Evolutionary conservation across 495 filamentous ascomycete species (phyloP).

Genomic region (Neurospora sp.): DNA sequence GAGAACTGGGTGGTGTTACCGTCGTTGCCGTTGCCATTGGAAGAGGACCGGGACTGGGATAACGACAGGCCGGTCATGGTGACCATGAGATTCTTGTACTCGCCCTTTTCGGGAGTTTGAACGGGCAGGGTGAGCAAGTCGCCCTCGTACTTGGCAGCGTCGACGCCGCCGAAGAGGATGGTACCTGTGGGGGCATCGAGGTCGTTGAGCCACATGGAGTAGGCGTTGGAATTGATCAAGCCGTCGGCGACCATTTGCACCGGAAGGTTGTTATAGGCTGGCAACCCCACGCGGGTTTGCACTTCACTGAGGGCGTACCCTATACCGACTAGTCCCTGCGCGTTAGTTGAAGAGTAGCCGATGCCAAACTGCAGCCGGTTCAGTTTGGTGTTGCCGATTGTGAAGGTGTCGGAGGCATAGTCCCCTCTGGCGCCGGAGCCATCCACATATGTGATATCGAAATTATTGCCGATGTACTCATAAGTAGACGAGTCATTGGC

Average conservation of each 20-base stretch:
- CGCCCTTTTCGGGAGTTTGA: slow-evolving; percentile 39
- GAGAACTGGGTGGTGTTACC: slow-evolving; percentile 14
- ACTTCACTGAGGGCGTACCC: slow-evolving; percentile 82
- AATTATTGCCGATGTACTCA: slow-evolving; percentile 61
- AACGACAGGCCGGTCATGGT: slow-evolving; percentile 52
- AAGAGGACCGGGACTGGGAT: not conserved
- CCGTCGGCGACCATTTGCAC: slow-evolving; percentile 59
- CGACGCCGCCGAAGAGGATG: slow-evolving; percentile 87
- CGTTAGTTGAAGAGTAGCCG: slow-evolving; percentile 61
- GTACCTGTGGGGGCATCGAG: slow-evolving; percentile 63
- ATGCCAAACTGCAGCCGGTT: slow-evolving; percentile 74
- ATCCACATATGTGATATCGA: slow-evolving; percentile 90
- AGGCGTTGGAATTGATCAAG: slow-evolving; percentile 69
- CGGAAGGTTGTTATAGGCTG: slow-evolving; percentile 70
- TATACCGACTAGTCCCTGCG: slow-evolving; percentile 80
- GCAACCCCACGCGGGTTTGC: slow-evolving; percentile 48
- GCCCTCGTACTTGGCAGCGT: slow-evolving; percentile 68
- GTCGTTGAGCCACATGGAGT: slow-evolving; percentile 84
- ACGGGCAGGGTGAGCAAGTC: slow-evolving; percentile 68
- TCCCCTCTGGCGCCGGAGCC: slow-evolving; percentile 71
- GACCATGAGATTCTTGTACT: slow-evolving; percentile 70
- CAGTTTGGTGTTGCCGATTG: slow-evolving; percentile 50
- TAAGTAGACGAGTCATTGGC: slow-evolving; percentile 77
- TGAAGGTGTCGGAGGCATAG: slow-evolving; percentile 72
- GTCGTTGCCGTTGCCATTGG: slow-evolving; percentile 28